A percentile compares a stretch with the other conserved stretches of the same genome.
These are phyloP conservation scores for Amphichorda felina DNA, from an alignment of 2,329 filamentous ascomycete species.

Conservation along the genomic window DNA sequence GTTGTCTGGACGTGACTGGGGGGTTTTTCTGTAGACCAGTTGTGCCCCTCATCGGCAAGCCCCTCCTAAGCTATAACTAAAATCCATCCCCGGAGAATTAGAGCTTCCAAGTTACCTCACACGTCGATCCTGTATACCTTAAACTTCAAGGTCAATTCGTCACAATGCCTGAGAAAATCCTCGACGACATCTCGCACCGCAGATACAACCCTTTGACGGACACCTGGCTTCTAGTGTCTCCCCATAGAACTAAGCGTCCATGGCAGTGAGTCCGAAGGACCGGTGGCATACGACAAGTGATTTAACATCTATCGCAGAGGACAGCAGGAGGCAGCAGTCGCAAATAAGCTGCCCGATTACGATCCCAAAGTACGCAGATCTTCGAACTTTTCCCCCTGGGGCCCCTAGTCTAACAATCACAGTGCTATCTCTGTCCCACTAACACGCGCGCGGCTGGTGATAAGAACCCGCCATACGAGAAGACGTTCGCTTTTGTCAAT, in stretches of 20 bases:
- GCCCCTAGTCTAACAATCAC: conserved; percentile 6
- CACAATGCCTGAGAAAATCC: conserved; percentile 60
- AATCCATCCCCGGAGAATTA: too few relatives aligned
- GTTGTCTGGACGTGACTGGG: too few relatives aligned
- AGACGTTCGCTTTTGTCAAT: conserved; percentile 91
- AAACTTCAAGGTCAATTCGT: too few relatives aligned
- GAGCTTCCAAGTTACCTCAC: too few relatives aligned
- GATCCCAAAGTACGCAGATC: conserved; percentile 50
- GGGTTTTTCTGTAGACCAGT: too few relatives aligned
- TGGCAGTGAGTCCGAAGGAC: conserved; percentile 66
- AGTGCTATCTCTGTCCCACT: conserved; percentile 91
- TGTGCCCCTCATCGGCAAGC: too few relatives aligned
- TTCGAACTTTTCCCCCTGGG: neutral
- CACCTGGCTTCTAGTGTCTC: conserved; percentile 88
- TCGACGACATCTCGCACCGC: conserved; percentile 94
- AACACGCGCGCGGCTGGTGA: conserved; percentile 85
- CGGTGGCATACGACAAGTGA: neutral
- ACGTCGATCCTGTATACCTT: too few relatives aligned
- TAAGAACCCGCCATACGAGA: conserved; percentile 71
- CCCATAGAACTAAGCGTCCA: conserved; percentile 89
- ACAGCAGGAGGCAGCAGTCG: conserved; percentile 61
- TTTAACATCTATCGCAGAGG: conserved; percentile 39
- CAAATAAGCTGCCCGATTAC: conserved; percentile 62
- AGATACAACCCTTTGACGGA: conserved; percentile 87
- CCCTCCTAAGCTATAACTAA: too few relatives aligned